Evolutionary conservation across 306 rosid species (phyloP), one percentile per base, ranked within the genome.

Genomic region (Inga laurina): DNA sequence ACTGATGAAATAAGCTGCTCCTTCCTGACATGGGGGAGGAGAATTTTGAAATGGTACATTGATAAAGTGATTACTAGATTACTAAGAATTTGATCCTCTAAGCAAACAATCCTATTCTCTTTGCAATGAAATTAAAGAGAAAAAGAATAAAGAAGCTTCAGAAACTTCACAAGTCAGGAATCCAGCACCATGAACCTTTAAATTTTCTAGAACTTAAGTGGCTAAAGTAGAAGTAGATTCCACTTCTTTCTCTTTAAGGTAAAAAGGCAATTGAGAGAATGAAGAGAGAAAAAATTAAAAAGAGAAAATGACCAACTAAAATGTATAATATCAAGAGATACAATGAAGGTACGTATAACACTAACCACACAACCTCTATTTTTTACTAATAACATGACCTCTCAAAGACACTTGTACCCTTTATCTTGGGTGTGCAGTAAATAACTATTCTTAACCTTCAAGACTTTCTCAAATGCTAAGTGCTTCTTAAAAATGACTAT

Each of bases 191-290:
- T 13, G 10, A 5, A 16, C 22, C 61, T 52, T 52, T 7, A 21
- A 57, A 8, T n/a, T 57, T 57, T 57, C 27, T 21, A 57, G 4
- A 8, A n/a, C 3, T 2, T 5, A 21, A 56, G 64, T 21, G 8
- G 4, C 30, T 21, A 57, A 57, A 21, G 12, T 57, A 57, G 64
- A 66, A 70, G 34, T 18, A 34, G 43, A 37, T n/a, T 16, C 48
- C 48, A 16, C 19, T 21, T 76, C 43, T 80, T 79, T 32, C 30
- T 30, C 39, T 6, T 54, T 45, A 57, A 15, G 43, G 48, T 61
- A 59, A 73, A 80, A 69, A 37, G 21, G 35, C 71, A 51, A 65
- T 62, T 21, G 49, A 67, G 65, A 67, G 34, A 62, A 62, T 27
- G 27, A 21, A 7, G 62, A 56, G 10, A 19, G 4, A 7, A 2